phyloP scores from a whole-genome alignment of 2,329 filamentous ascomycete species.

The Aspergillus sp. region DNA sequence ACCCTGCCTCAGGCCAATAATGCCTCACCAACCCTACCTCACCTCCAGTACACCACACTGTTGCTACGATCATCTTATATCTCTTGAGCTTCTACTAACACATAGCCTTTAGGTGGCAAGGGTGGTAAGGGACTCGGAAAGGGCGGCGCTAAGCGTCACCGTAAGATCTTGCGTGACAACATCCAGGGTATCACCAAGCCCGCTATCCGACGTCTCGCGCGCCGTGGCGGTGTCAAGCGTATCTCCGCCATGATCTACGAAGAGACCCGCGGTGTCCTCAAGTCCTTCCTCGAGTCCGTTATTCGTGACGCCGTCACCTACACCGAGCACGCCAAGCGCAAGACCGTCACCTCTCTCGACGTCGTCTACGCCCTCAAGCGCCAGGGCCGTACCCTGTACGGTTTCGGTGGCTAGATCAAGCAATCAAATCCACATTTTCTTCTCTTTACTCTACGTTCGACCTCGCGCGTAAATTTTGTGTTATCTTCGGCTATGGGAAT shows the following conservation, averaged over 20 bases:
- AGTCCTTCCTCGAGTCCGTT: constrained; percentile 80
- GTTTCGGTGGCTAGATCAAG: constrained; percentile 75
- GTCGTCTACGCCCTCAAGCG: constrained; percentile 65
- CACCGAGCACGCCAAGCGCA: constrained; percentile 78
- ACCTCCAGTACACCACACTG: background rate
- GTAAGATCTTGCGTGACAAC: constrained; percentile 99
- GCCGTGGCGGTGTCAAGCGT: constrained; percentile 99
- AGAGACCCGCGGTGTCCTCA: constrained; percentile 77
- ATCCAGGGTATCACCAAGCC: constrained; percentile 99
- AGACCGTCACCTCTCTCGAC: constrained; percentile 57
- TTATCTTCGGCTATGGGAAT: constrained; percentile 14
- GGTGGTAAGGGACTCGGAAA: constrained; percentile 97
- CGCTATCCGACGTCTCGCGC: constrained; percentile 95
- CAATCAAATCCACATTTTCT: background rate
- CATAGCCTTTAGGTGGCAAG: constrained; percentile 69
- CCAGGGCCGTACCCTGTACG: constrained; percentile 73
- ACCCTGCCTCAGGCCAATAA: constrained; percentile 17
- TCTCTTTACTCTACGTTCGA: background rate
- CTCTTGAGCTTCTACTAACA: constrained; percentile 15
- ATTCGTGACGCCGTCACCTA: constrained; percentile 79
- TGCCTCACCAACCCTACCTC: constrained; percentile 2
- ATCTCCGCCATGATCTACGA: constrained; percentile 95
- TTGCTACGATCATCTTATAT: background rate
- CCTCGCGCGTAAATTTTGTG: background rate
- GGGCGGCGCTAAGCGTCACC: constrained; percentile 97